Conservation (phyloP, 352 stramenopile genomes). For the Pythium brassicae region DNA sequence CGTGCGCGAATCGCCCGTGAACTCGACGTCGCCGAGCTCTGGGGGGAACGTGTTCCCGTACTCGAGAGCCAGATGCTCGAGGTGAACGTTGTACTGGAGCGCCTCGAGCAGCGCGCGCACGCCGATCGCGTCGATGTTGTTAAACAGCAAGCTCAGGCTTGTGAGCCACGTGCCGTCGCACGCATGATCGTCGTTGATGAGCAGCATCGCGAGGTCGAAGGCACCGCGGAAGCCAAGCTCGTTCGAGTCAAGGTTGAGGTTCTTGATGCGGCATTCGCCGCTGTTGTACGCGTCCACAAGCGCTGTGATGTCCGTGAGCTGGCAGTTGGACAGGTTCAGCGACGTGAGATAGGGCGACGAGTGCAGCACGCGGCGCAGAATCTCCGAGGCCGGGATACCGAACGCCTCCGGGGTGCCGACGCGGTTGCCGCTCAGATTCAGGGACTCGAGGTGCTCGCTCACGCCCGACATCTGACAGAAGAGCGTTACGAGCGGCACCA, state of each 20-base stretch:
- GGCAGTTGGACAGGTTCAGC: slow-evolving; percentile 42
- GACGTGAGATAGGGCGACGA: slow-evolving; percentile 52
- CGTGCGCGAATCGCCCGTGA: slow-evolving; percentile 34
- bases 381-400: slow-evolving; percentile 39
- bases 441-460: slow-evolving; percentile 44
- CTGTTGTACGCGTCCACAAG: slow-evolving; percentile 47
- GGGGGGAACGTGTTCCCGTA: slow-evolving; percentile 53
- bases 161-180: slow-evolving; percentile 32
- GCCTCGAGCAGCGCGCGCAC: slow-evolving; percentile 42
- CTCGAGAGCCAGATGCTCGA: slow-evolving; percentile 46
- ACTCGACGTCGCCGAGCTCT: slow-evolving; percentile 43
- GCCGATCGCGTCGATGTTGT: slow-evolving; percentile 48
- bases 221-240: slow-evolving; percentile 50
- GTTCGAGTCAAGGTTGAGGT: slow-evolving; percentile 48
- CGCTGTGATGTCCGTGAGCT: slow-evolving; percentile 46
- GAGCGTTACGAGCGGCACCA: slow-evolving; percentile 43
- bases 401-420: slow-evolving; percentile 53
- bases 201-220: slow-evolving; percentile 52
- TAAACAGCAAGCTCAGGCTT: slow-evolving; percentile 46
- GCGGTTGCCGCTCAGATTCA: slow-evolving; percentile 55
- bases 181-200: slow-evolving; percentile 47
- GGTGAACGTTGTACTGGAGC: slow-evolving; percentile 46
- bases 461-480: slow-evolving; percentile 54
- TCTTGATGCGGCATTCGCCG: slow-evolving; percentile 38
- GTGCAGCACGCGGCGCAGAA: slow-evolving; percentile 50